Base-by-base conservation (phyloP, 176 grass and related monocot species). In the Avena sativa region DNA sequence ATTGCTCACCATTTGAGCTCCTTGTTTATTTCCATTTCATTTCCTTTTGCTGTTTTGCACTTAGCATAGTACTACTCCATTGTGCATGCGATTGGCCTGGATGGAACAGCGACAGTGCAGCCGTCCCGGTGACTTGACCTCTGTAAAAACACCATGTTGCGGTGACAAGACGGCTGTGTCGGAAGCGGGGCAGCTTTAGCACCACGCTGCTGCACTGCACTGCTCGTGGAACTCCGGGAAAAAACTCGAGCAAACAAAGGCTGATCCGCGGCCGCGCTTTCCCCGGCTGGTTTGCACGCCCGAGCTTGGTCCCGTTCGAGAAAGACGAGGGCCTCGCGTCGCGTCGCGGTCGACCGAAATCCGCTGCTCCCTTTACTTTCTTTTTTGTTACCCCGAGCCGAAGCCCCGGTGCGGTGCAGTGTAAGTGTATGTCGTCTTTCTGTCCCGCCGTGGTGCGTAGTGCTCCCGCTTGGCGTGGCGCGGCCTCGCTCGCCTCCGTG, bases 161-260 rank as follows among this genome's bases (percentile, higher is more conserved):
- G 2, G 32, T 16, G 79, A 69, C 77, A 88, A 83, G 80, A 72
- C 25, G 63, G 81, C 50, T 38, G 81, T 79, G 87, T 83, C 79
- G 72, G 73, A 21, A 17, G 17, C 0, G 8, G 2, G 4, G 50
- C 72, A 70, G 80, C 72, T 83, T 83, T 47, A 62, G 5, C 65
- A 9, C 53, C 2, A 13, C 15, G 50, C 26, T 15, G 50, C 19
- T 50, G 56, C 14, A 2, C 32, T 34, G 32, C 32, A 34, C 32
- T 34, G 32, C 9, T 8, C 16, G 74, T 47, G 84, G 63, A 79
- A 47, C 20, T 58, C 44, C 2, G 48, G 65, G 23, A 20, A 43
- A 20, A 80, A 71, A 26, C 52, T 53, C 6, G 21, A 28, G 23
- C 40, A 51, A 19, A 44, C 6, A 69, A 71, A 52, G 66, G 76